Evolutionary conservation across 2,329 filamentous ascomycete genomes (phyloP), one percentile per base, ranked within the genome.

Genomic region (Ophiocordyceps sinensis): DNA sequence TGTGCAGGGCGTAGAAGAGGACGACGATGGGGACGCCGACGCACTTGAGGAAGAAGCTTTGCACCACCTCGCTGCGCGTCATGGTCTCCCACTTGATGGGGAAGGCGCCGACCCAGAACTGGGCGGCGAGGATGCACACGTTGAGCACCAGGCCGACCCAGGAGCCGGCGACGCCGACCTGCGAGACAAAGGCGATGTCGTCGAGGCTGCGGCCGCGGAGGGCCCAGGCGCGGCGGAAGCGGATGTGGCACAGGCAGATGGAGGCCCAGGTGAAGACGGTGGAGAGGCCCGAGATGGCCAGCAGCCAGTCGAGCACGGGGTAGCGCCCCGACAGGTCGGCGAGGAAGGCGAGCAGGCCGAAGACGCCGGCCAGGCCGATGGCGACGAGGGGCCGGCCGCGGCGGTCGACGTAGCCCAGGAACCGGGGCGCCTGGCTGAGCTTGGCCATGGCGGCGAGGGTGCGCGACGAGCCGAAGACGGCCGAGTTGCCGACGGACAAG

Each of bases 401-500:
- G 38, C 81, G 79, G 64, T 89, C 88, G 52, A 91, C 79, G 62
- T 89, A 94, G 44, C 76, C 77, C 28, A 94, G 68, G 48, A 88
- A 67, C 46, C 67, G 71, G 8, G 88, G 87, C 0, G 85, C 87
- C 57, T 91, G 86, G 42, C 79, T 75, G 59, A 93, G 86, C 58
- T 94, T 87, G 36, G 88, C 87, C 2, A 95, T 74, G 3, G 88
- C 87, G 23, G 87, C 85, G 8, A 96, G 75, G 2, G 88, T 95
- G 51, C 89, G 79, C 1, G 85, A 93, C 21, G 85, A 89, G 30
- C 87, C 89, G 53, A 94, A 96, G 44, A 95, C 81, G 45, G 87
- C 80, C 7, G 85, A 89, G 61, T 94, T 95, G 43, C 87, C 87
- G 44, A 95, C 88, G 1, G 85, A 93, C 19, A 95, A 66, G 19